Evolutionary conservation across 768 basidiomycete species (phyloP), one percentile per base, ranked within the genome.

Genomic region (Mycena leptocephala): DNA sequence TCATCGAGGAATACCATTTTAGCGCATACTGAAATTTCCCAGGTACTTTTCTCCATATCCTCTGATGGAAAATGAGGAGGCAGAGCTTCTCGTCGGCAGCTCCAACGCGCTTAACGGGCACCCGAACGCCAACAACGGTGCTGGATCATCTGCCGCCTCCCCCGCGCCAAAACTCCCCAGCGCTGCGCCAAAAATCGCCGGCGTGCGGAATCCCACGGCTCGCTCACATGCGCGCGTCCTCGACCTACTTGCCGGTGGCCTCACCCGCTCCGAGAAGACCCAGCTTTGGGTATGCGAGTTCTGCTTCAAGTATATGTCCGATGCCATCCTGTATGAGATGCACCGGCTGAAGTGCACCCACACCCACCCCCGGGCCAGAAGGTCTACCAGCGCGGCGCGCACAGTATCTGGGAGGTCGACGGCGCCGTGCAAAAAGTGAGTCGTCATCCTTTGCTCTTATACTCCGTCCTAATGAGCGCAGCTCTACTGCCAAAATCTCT

Each of bases 21-120:
- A 32, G 30, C 33, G 20, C 18, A 43, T 70, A 26, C 62, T 75
- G 30, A 75, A 56, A 37, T 67, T 22, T 10, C 51, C 6, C 76
- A 97, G 97, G 95, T 97, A 97, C 85, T 97, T 95, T 83, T 98
- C 97, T 3, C 97, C 97, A 1, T 98, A 97, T 83, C 97, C 97
- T 20, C 84, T 95, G 30, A 88, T 88, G 24, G 95, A 96, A 79
- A 84, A 88, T 10, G 95, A 96, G 75, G 82, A 87, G 66, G 91
- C 93, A 62, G 75, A 93, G 32, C 82, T 81, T 26, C 78, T 80
- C 5, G 74, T 69, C 10, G 46, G 82, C 41, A 46, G 78, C 13
- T 79, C 80, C 51, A 80, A 82, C 9, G 80, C 80, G 68, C 75
- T 80, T 51, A 70, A 74, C 69, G 73, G 69, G 16, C 46, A 79